phyloP scores from a whole-genome alignment of 179 eudicot genomes.

The Gypsophila paniculata region DNA sequence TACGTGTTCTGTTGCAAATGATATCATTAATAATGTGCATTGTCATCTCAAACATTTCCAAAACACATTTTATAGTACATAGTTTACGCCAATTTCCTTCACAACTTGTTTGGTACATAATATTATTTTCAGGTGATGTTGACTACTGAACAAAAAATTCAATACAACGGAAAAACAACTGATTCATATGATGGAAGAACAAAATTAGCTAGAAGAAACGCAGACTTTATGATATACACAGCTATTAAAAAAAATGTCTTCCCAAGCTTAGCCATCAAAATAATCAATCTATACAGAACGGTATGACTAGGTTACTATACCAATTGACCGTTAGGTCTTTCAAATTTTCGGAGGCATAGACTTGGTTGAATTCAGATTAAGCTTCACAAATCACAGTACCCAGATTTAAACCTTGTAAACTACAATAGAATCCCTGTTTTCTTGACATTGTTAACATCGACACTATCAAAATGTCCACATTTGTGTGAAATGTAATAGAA shows the following conservation, averaged over 20 bases:
- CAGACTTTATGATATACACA: neutral
- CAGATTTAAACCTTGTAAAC: neutral
- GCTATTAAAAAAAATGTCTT: neutral
- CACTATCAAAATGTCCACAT: too few species aligned
- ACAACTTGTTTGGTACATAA: neutral
- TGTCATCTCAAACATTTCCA: neutral
- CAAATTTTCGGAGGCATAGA: neutral
- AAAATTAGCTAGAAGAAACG: neutral
- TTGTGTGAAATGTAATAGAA: too few species aligned
- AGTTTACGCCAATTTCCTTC: neutral
- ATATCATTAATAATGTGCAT: neutral
- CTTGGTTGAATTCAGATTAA: neutral
- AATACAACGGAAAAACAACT: neutral
- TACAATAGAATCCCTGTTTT: too few species aligned
- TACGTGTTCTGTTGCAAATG: conserved; percentile 50
- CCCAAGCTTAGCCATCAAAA: neutral
- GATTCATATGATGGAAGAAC: neutral
- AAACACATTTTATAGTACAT: neutral
- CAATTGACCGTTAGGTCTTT: neutral
- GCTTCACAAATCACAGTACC: neutral
- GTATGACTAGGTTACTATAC: neutral
- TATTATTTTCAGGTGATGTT: neutral
- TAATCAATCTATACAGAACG: neutral
- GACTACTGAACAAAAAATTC: neutral
- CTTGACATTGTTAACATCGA: too few species aligned